Evolutionary conservation across 2,329 filamentous ascomycete genomes (phyloP).

Genomic region (Trichoderma sp.): DNA sequence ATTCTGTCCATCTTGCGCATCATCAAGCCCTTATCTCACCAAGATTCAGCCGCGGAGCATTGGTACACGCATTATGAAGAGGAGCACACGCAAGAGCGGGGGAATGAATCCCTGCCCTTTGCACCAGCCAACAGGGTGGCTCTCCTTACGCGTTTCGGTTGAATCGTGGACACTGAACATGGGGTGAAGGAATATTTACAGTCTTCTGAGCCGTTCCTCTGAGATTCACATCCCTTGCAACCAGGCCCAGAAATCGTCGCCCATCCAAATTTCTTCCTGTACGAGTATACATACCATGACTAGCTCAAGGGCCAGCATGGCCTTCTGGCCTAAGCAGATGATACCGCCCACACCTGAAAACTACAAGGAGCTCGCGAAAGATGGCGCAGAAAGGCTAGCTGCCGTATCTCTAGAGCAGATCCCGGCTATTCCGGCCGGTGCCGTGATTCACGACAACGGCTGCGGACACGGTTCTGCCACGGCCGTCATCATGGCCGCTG

Average conservation of each 20-base stretch:
- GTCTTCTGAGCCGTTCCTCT: neutral
- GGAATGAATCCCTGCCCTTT: neutral
- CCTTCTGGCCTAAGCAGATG: constrained; percentile 15
- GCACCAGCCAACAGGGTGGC: neutral
- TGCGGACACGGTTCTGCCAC: constrained; percentile 11
- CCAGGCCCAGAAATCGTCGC: neutral
- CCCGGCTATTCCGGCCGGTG: constrained; percentile 7
- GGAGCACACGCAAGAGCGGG: neutral
- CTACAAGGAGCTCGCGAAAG: constrained; percentile 9
- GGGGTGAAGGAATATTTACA: neutral
- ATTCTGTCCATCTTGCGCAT: neutral
- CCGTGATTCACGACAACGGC: constrained; percentile 15
- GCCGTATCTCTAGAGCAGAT: constrained; percentile 8
- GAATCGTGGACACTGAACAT: constrained; percentile 1
- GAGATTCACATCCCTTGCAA: neutral
- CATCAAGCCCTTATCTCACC: neutral
- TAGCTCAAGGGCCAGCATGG: neutral
- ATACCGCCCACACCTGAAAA: constrained; percentile 14
- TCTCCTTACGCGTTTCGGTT: constrained; percentile 4
- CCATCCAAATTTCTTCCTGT: neutral
- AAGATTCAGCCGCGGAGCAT: neutral
- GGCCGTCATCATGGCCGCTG: constrained; percentile 2
- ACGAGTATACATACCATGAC: neutral
- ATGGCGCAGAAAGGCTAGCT: constrained; percentile 4
- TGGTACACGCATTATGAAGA: neutral